phyloP scores from a whole-genome alignment of 371 early-diverging fungal genomes.

The Rhizopus microsporus region DNA sequence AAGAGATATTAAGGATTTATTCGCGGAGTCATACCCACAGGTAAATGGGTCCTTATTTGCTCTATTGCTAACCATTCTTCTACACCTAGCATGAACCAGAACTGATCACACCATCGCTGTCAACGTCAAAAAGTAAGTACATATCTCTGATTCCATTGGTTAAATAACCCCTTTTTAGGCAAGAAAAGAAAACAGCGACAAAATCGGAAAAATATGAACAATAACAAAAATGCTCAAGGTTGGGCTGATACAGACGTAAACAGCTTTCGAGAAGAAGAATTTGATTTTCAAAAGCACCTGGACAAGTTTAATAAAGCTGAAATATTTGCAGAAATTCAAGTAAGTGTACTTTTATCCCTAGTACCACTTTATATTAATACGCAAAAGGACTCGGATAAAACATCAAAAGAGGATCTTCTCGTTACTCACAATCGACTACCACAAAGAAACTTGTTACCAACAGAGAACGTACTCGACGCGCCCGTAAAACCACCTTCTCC shows the following conservation, averaged over 20 bases:
- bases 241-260: conserved; percentile 66
- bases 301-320: conserved; percentile 77
- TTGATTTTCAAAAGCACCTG: conserved; percentile 82
- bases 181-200: conserved; percentile 18
- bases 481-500: not conserved
- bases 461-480: conserved; percentile 61
- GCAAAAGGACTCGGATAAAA: conserved; percentile 63
- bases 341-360: conserved; percentile 19
- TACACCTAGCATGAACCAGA: not conserved
- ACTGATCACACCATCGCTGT: not conserved
- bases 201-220: conserved; percentile 2
- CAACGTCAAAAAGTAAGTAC: conserved; percentile 18
- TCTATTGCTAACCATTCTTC: not conserved
- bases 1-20: conserved; percentile 46
- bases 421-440: conserved; percentile 69
- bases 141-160: not conserved
- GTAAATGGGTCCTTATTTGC: no score
- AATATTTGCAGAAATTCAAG: conserved; percentile 81
- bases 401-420: conserved; percentile 69
- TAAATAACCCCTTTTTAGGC: conserved; percentile 4
- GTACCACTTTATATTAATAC: not conserved
- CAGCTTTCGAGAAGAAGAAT: conserved; percentile 66
- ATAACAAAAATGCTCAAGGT: conserved; percentile 25
- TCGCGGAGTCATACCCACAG: not conserved
- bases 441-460: conserved; percentile 46